Evolutionary conservation across 148 eudicot species (phyloP), one percentile per base, ranked within the genome.

Genomic region (Camellia granthamiana): DNA sequence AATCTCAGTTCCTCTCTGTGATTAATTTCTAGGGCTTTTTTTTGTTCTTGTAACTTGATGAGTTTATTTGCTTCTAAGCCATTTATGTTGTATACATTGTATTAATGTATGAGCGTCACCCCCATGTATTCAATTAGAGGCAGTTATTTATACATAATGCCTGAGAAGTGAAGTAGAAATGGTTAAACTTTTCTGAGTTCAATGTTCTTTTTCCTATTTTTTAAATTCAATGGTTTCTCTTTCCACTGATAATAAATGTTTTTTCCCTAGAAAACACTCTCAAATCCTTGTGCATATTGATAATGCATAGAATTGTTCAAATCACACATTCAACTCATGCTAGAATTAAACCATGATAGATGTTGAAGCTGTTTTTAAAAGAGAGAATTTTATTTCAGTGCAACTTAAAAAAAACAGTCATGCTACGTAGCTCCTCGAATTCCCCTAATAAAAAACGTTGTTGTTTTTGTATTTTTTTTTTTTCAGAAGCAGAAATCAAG

Each of bases 21-120:
- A 74, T 65, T 76, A 83, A 54, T 77, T 70, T 23, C 60, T 80
- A 62, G 83, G 77, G 69, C 46, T 19, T 74, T 73, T 65, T 30
- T 30, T 30, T 30, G 41, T 84, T 78, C 21, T 84, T 63, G 65
- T n/a, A 74, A 76, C 55, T 62, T 43, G 73, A 41, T 73, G 21
- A 69, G 81, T 16, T 30, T 66, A 30, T 77, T 10, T 59, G 72
- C 63, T 11, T 75, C 51, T 51, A 77, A 30, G 38, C 6, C 5
- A 3, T 77, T 77, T 12, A 21, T 65, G 60, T 67, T 67, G 49
- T 77, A 30, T 47, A 52, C 78, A 15, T 65, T 49, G n/a, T 21
- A 68, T 30, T 30, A 30, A 30, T 77, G 5, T 38, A 77, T 21
- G 62, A 77, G 62, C 5, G 54, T 44, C 65, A 64, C 65, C 59